Percentiles rank a stretch among this genome's conserved stretches.
These are phyloP conservation scores for Magnusiomyces fungicola DNA, from an alignment of 1,139 yeast genomes.

Conservation along the genomic window DNA sequence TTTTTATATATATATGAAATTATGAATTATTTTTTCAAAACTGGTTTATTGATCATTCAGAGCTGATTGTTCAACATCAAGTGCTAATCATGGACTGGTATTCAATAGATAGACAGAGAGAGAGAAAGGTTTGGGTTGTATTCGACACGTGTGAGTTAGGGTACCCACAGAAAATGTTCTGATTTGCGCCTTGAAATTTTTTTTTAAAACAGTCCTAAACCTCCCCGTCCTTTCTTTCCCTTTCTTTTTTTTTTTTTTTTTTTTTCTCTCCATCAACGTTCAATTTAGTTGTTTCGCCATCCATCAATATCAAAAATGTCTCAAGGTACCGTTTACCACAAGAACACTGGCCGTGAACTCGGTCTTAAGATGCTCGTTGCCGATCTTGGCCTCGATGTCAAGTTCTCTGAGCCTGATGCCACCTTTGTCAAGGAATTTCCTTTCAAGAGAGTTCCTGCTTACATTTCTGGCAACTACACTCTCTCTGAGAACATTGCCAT, in stretches of 20 bases:
- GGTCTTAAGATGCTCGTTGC: conserved; percentile 51
- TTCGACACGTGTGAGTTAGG: too few relatives aligned
- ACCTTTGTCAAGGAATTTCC: conserved; percentile 57
- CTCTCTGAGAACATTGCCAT: conserved; percentile 77
- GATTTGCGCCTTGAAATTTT: too few relatives aligned
- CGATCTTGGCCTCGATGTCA: conserved; percentile 64
- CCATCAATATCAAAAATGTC: conserved; percentile 21
- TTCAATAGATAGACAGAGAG: too few relatives aligned
- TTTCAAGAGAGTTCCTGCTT: conserved; percentile 66
- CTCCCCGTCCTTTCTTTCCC: too few relatives aligned
- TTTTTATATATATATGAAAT: too few relatives aligned
- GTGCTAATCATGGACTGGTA: too few relatives aligned
- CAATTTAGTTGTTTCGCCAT: not conserved
- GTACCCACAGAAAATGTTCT: too few relatives aligned
- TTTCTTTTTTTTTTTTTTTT: conserved; percentile 2
- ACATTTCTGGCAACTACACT: conserved; percentile 63
- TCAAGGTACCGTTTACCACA: conserved; percentile 29
- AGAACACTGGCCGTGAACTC: conserved; percentile 12
- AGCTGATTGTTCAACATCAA: too few relatives aligned
- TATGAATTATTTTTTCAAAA: too few relatives aligned
- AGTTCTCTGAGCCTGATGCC: conserved; percentile 42
- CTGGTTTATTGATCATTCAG: too few relatives aligned
- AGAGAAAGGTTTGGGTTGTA: too few relatives aligned
- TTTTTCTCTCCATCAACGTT: not conserved
- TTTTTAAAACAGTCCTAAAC: too few relatives aligned